phyloP scores from a whole-genome alignment of 2,329 filamentous ascomycete genomes.

The Botrytis deweyae region DNA sequence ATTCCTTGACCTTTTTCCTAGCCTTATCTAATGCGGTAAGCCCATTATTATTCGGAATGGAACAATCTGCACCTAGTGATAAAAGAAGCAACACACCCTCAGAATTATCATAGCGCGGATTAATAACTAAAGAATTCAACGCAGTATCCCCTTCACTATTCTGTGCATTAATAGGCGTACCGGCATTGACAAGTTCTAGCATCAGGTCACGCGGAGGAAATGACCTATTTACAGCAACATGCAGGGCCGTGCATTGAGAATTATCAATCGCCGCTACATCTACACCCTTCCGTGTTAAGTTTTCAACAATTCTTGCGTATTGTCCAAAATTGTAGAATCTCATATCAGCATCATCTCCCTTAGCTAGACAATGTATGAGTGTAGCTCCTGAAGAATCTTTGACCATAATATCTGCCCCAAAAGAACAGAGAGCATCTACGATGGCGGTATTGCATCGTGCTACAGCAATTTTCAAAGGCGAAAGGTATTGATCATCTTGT shows the following conservation, averaged over 20 bases:
- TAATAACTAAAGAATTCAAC: too few relatives aligned
- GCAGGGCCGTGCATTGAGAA: neutral
- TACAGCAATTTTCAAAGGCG: neutral
- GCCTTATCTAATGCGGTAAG: neutral
- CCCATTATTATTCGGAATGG: neutral
- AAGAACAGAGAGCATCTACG: neutral
- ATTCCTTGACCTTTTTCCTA: accelerated
- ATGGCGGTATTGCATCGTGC: neutral
- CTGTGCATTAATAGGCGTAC: neutral
- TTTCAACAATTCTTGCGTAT: accelerated
- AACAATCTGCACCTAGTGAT: neutral
- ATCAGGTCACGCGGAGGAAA: too few relatives aligned
- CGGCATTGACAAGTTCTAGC: neutral
- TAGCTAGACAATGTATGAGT: neutral
- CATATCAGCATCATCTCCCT: accelerated
- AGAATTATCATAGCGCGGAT: too few relatives aligned
- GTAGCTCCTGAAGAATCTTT: neutral
- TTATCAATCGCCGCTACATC: neutral
- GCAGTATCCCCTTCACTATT: neutral
- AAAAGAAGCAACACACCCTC: neutral
- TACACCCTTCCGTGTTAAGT: neutral
- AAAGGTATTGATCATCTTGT: accelerated
- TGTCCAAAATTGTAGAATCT: accelerated
- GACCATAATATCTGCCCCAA: neutral
- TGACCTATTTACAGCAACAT: neutral